A percentile compares a stretch with the other conserved stretches of the same genome.
phyloP scores from a whole-genome alignment of 1,284 basidiomycete species.

The Stereum hirsutum region DNA sequence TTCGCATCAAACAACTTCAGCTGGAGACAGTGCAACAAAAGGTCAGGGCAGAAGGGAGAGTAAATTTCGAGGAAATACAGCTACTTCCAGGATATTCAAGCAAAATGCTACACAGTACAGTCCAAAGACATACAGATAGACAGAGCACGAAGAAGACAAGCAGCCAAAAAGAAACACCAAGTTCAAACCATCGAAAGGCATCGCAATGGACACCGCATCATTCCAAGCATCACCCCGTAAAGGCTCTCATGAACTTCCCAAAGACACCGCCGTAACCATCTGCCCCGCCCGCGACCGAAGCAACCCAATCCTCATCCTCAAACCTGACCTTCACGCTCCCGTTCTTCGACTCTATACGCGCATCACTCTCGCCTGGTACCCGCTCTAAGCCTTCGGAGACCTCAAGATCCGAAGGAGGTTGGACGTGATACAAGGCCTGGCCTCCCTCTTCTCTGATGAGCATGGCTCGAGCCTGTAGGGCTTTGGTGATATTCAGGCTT shows the following conservation, averaged over 20 bases:
- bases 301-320: neutral
- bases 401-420: neutral
- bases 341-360: neutral
- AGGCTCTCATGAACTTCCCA: neutral
- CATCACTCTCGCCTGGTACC: neutral
- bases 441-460: neutral
- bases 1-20: too few relatives aligned
- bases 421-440: neutral
- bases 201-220: too few relatives aligned
- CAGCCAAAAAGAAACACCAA: too few relatives aligned
- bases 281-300: neutral
- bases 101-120: too few relatives aligned
- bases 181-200: too few relatives aligned
- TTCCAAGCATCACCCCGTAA: neutral
- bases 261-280: neutral
- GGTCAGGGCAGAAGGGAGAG: too few relatives aligned
- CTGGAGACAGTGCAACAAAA: too few relatives aligned
- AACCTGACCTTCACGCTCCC: neutral
- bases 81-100: too few relatives aligned
- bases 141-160: too few relatives aligned
- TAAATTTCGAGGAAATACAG: too few relatives aligned
- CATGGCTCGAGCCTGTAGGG: neutral
- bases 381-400: neutral
- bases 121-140: too few relatives aligned
- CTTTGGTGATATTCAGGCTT: neutral